phyloP scores from a whole-genome alignment of 345 rosid genomes.

The Arabis alpina region DNA sequence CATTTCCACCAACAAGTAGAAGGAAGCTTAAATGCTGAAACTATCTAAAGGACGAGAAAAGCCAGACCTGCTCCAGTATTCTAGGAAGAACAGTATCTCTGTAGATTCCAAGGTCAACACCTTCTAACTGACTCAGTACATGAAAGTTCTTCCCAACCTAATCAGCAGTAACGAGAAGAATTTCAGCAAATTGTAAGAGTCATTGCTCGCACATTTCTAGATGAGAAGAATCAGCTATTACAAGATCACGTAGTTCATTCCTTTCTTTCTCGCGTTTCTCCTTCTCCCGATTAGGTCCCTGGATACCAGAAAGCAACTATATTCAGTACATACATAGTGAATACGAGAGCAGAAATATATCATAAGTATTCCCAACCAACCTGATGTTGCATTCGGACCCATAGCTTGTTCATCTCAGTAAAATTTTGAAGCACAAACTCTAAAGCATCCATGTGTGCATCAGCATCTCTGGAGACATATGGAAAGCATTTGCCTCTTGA shows the following conservation, averaged over 20 bases:
- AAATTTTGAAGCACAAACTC: conserved; percentile 95
- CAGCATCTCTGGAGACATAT: conserved; percentile 69
- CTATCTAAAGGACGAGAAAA: conserved; percentile 14
- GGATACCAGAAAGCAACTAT: conserved; percentile 88
- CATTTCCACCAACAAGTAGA: conserved; percentile 13
- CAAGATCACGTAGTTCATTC: conserved; percentile 99
- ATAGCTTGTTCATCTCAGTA: conserved; percentile 97
- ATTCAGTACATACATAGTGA: conserved; percentile 48
- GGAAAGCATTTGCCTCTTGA: conserved; percentile 25
- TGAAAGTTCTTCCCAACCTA: conserved; percentile 99
- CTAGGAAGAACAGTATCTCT: conserved; percentile 95
- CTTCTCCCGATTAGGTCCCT: conserved; percentile 99
- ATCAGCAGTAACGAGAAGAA: conserved; percentile 36
- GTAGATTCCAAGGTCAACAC: conserved; percentile 91
- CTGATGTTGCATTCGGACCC: conserved; percentile 99
- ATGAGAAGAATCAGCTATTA: conserved; percentile 58
- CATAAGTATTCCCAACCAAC: conserved; percentile 62
- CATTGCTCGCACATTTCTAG: conserved; percentile 37
- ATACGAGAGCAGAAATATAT: conserved; percentile 38
- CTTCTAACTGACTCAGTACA: conserved; percentile 96
- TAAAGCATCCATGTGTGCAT: conserved; percentile 74
- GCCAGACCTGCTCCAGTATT: conserved; percentile 89
- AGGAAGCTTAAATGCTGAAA: conserved; percentile 26
- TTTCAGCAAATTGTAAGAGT: conserved; percentile 35
- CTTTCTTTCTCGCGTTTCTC: conserved; percentile 97